Evolutionary conservation across 2,329 filamentous ascomycete species (phyloP).

Genomic region (Apiospora sp.): DNA sequence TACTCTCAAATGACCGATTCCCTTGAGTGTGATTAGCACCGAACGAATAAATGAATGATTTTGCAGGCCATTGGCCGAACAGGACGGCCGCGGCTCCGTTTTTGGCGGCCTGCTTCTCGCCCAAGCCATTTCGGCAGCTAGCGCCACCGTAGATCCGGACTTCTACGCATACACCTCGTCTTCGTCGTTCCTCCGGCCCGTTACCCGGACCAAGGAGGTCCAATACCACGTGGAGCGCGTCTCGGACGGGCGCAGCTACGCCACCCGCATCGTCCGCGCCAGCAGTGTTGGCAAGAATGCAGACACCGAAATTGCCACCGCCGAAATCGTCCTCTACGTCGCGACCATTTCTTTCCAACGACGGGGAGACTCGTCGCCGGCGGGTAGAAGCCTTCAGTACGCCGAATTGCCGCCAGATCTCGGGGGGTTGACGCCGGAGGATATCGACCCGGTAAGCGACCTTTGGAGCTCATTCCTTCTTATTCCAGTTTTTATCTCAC

Average conservation of each 20-base stretch:
- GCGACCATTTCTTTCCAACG: background rate
- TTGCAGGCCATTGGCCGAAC: background rate
- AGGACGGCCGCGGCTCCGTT: conserved; percentile 6
- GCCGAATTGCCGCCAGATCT: background rate
- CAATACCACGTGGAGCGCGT: conserved; percentile 4
- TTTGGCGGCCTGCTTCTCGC: conserved; percentile 23
- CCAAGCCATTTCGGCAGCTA: conserved; percentile 24
- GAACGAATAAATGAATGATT: background rate
- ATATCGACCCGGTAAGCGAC: background rate
- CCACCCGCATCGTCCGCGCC: conserved; percentile 2
- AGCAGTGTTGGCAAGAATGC: background rate
- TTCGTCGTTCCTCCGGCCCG: conserved; percentile 15
- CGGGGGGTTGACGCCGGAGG: background rate
- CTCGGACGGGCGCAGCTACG: conserved; percentile 19
- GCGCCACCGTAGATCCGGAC: background rate
- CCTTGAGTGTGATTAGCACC: background rate
- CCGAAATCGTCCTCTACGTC: background rate
- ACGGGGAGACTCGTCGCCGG: background rate
- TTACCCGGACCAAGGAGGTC: background rate
- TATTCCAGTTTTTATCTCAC: too few relatives aligned
- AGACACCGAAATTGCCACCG: background rate
- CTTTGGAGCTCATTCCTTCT: too few relatives aligned
- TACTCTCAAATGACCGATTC: too few relatives aligned
- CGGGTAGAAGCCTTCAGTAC: background rate
- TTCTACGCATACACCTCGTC: conserved; percentile 24